Base-by-base conservation (phyloP, 495 filamentous ascomycete species). In the Trichoderma virens region DNA sequence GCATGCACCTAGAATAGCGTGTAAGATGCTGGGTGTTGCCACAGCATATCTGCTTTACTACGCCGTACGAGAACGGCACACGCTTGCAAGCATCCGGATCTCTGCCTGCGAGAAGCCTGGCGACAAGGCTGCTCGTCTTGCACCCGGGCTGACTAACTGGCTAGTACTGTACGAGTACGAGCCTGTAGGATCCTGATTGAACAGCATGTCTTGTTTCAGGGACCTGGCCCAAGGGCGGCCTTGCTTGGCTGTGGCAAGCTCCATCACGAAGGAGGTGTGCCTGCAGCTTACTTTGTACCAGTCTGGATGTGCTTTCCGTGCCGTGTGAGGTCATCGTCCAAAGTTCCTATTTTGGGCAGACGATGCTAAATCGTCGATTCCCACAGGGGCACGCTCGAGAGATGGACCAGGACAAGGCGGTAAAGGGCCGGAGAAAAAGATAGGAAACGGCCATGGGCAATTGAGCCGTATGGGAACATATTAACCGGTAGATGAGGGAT, bases 401-500 rank as follows among this genome's bases (percentile, higher is more conserved):
- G 51, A 56, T 56, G 13, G 9, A 56, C 27, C 43, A 8, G 18
- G 43, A 5, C 51, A 16, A 31, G 9, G 25, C 51, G 51, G 27
- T 9, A 56, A 56, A 13, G 51, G 51, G 2, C 51, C 51, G 51
- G 27, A 56, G 27, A 30, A 27, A 30, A 56, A 28, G 9, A 28
- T 16, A 30, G 51, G 30, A 9, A 30, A 30, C 51, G 25, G 51
- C 7, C 13, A n/a, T 16, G 7, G 18, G 25, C 23, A 56, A 56
- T 56, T 56, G 51, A 56, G 51, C 51, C 51, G 30, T 28, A 27
- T 56, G 51, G 9, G 51, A 8, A 56, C 51, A 56, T 56, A 56
- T 56, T 56, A 56, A 56, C 51, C 51, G 51, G 51, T 56, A 56
- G 23, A 56, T 56, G 43, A 47, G 43, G 43, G 20, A 47, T 47